Conservation (phyloP, 768 basidiomycete species). For the Boletus tomentosulus region DNA sequence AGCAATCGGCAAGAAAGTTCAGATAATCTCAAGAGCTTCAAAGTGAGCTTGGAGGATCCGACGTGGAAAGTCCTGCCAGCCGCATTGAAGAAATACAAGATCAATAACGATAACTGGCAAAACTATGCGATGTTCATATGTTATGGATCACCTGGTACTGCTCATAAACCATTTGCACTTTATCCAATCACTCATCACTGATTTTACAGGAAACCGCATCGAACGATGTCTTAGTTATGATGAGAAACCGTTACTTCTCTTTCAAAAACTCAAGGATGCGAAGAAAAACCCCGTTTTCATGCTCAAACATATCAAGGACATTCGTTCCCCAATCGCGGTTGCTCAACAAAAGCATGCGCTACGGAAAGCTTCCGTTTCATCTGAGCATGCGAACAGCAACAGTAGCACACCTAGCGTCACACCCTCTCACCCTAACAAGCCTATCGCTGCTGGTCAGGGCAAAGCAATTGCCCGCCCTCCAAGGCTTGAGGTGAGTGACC, state of each 20-base stretch:
- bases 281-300: constrained; percentile 99
- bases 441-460: constrained; percentile 27
- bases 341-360: constrained; percentile 95
- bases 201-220: constrained; percentile 56
- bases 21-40: constrained; percentile 88
- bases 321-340: constrained; percentile 93
- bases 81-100: constrained; percentile 97
- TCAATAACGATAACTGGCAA: constrained; percentile 98
- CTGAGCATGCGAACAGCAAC: constrained; percentile 21
- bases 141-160: constrained; percentile 82
- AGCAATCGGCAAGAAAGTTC: constrained; percentile 62
- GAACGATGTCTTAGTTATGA: constrained; percentile 97
- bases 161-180: not conserved
- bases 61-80: constrained; percentile 99
- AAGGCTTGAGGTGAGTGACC: constrained; percentile 64
- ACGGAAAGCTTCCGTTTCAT: constrained; percentile 61
- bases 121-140: constrained; percentile 99
- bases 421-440: constrained; percentile 21
- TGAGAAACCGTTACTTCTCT: constrained; percentile 94
- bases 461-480: constrained; percentile 53
- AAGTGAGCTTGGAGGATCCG: constrained; percentile 95
- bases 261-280: constrained; percentile 95
- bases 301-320: constrained; percentile 92
- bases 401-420: constrained; percentile 16
- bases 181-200: not conserved